Evolutionary conservation across 306 rosid species (phyloP), one percentile per base, ranked within the genome.

Genomic region (Castanea sativa): DNA sequence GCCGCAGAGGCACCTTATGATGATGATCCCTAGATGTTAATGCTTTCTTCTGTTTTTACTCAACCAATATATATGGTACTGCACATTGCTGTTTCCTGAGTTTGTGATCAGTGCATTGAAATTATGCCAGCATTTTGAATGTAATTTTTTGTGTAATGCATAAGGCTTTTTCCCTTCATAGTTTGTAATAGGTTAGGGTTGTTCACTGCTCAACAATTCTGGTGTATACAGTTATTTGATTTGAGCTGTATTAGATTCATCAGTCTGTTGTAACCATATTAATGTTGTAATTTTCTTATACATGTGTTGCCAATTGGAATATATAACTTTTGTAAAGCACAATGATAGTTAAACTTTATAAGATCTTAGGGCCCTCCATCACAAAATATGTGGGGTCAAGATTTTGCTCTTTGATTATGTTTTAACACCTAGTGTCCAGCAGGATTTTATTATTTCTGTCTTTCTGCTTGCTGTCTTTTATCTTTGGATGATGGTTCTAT

Each of bases 21-120:
- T 12, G 87, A 84, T 78, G 99, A 95, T 83, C 99, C 98, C 13
- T 95, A 88, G 87, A 55, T 65, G 55, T 76, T 30, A 20, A 38
- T 14, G 76, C 53, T 60, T 68, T 73, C 32, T 19, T 32, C 45
- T 41, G 6, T 43, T 63, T 55, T 74, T 58, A 45, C 18, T 1
- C 12, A 21, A 35, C 29, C 57, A 38, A 73, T 71, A 81, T 3
- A 12, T 49, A 12, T 63, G 67, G 59, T 35, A 68, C 38, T 12
- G 55, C 30, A 70, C 60, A 20, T 30, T 74, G 57, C 57, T 21
- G 5, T n/a, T 55, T 10, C 55, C 69, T 33, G 5, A 72, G 23
- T 13, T n/a, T 19, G 35, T 43, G 57, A 1, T 2, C 68, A 6
- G 55, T 16, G 59, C 58, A 25, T 27, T 53, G 58, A 55, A 10